Evolutionary conservation across 2,329 filamentous ascomycete genomes (phyloP), one percentile per base, ranked within the genome.

Genomic region (Seiridium cupressi): DNA sequence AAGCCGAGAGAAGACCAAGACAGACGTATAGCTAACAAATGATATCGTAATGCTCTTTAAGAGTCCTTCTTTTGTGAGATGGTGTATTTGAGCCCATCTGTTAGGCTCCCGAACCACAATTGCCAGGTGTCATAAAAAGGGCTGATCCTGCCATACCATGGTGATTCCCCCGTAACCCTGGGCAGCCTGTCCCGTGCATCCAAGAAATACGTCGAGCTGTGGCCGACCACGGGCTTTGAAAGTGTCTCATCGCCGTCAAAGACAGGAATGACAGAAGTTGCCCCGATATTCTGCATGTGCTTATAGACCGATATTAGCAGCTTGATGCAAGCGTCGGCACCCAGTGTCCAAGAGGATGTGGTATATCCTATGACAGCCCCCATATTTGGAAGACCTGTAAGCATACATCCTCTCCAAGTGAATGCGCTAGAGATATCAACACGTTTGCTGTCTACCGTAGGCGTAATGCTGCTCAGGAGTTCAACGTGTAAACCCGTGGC

Each of bases 401-500:
- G 69, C 86, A 89, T 88, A 49, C 79, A 73, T 5, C 79, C 76
- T 66, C 83, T 83, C 87, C 86, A 89, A 2, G 81, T 69, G 67
- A 79, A 86, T 55, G 79, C 79, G 2, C 76, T 70, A 0, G 73
- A 64, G 8, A 81, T 58, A 18, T 81, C 68, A 58, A 85, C 62
- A 0, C 72, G 67, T 10, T 73, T 61, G 5, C 79, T 80, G 62
- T 89, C 84, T 4, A 88, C 72, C 1, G 69, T 68, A 13, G 87
- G 66, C 2, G 74, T 68, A 31, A 83, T 79, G 31, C 79, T 79
- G 34, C 85, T 84, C 1, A 79, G 80, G 40, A 89, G 74, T 6
- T 77, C 72, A n/a, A 89, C 67, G 61, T 82, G 80, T 3, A 89
- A 77, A 0, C 87, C 87, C 0, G 87, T 89, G 0, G 87, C 87